Evolutionary conservation across 352 stramenopile genomes (phyloP).

Genomic region (Globisporangium okanoganense): DNA sequence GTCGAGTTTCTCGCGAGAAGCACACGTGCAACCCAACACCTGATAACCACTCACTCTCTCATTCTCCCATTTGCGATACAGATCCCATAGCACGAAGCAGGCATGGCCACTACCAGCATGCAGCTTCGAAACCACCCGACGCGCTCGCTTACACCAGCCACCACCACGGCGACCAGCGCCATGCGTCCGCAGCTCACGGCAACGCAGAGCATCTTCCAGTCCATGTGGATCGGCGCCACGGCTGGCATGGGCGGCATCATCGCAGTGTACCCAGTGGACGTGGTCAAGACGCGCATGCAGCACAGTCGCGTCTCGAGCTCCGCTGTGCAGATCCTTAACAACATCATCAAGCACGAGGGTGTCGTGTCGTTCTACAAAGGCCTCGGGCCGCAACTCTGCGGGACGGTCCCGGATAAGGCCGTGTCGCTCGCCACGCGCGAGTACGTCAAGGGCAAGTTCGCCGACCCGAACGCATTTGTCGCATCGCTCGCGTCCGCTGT

Average conservation of each 20-base stretch:
- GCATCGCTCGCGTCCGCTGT: slow-evolving; percentile 71
- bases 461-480: slow-evolving; percentile 63
- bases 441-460: slow-evolving; percentile 75
- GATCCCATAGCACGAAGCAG: background rate
- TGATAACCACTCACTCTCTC: background rate
- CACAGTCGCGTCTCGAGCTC: slow-evolving; percentile 55
- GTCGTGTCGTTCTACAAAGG: slow-evolving; percentile 78
- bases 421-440: slow-evolving; percentile 75
- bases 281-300: slow-evolving; percentile 87
- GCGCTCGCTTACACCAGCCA: slow-evolving; percentile 9
- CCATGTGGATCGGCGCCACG: slow-evolving; percentile 77
- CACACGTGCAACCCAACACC: background rate
- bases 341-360: slow-evolving; percentile 59
- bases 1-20: background rate
- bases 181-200: slow-evolving; percentile 24
- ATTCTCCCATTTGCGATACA: background rate
- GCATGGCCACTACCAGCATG: background rate
- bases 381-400: slow-evolving; percentile 60
- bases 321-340: slow-evolving; percentile 49
- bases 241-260: slow-evolving; percentile 80
- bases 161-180: slow-evolving; percentile 1
- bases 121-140: slow-evolving; percentile 9
- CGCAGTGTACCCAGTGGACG: slow-evolving; percentile 77
- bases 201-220: slow-evolving; percentile 60
- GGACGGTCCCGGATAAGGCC: slow-evolving; percentile 78